Base-by-base conservation (phyloP, 176 grass and related monocot species). In the Musa acuminata region DNA sequence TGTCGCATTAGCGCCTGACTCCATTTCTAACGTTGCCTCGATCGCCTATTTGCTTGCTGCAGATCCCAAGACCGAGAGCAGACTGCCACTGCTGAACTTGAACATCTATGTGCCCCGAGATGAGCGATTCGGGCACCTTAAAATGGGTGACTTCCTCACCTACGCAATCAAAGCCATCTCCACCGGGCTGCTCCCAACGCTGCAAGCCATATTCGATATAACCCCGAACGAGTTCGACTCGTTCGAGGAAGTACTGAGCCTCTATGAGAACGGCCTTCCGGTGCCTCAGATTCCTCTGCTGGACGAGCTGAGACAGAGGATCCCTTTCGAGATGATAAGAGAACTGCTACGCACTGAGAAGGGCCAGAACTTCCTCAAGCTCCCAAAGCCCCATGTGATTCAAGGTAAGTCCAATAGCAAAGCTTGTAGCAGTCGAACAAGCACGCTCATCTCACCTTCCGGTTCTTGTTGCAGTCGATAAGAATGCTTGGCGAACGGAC, bases 401-500 rank as follows among this genome's bases (percentile, higher is more conserved):
- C 83, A 13, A 83, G 80, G 90, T 84, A 75, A 21, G 43, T 7
- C 1, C 11, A 73, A 26, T 11, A 65, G 29, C 19, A 76, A 9
- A 11, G 29, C 29, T 4, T 35, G 55, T 51, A 67, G 11, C 29
- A 3, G 29, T 35, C 29, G 27, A 26, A 71, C 53, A 29, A 14
- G n/a, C 55, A 53, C 13, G 16, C 3, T 53, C 29, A 35, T 11
- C 51, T 27, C 24, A 43, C 8, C 21, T 1, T 62, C 54, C 59
- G 23, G 19, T 16, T 53, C 11, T 21, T 10, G 51, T 8, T 59
- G 12, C 23, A 94, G 91, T 70, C 63, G 68, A 85, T 52, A 60
- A 82, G 72, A 10, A 26, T 68, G 92, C 86, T 13, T 96, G 92
- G 92, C 77, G 86, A 64, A 88, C 82, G 3, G 92, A 96, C 69